Base-by-base conservation (phyloP, 78 protist species). In the Dictyostelium intermedium region DNA sequence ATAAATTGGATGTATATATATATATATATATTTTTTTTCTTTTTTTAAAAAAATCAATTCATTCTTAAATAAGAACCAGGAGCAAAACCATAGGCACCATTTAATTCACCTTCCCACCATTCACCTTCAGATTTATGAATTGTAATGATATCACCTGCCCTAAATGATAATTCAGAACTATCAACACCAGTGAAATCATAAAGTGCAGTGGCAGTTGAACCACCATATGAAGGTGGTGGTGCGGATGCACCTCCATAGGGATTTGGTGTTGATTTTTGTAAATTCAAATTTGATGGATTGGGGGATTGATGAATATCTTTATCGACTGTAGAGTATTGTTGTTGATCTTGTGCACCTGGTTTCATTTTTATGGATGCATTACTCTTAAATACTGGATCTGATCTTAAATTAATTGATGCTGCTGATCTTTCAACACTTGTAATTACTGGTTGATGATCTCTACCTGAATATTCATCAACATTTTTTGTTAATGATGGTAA, bases 71-170 rank as follows among this genome's bases (percentile, higher is more conserved):
- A 87, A 53, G 47, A 45, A 20, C 56, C 91, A 3, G 96, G 96
- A 10, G 86, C 91, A 32, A 85, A 82, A 60, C 96, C 96, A 35
- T 39, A 20, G 1, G n/a, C 35, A 56, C 92, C 92, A 70, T 69
- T 91, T 20, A 76, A 8, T 34, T 85, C 92, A 73, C 96, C 96
- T 69, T 85, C 93, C 92, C 84, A 85, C 96, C 96, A 93, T 70
- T 84, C 96, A 85, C 93, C 91, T 27, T 85, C 96, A 2, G 63
- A 27, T 37, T 78, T 83, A 61, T 27, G 53, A 66, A 93, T 80
- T 6, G 82, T 63, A 35, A 93, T 84, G 13, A 25, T 32, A 45
- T 95, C 97, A 53, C 97, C 97, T 25, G 95, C 85, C 25, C 92
- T 95, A 20, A 95, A 84, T 72, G 95, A 82, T 14, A 95, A 43